Evolutionary conservation across 805 yeast genomes (phyloP).

Genomic region (Babjeviella inositovora): DNA sequence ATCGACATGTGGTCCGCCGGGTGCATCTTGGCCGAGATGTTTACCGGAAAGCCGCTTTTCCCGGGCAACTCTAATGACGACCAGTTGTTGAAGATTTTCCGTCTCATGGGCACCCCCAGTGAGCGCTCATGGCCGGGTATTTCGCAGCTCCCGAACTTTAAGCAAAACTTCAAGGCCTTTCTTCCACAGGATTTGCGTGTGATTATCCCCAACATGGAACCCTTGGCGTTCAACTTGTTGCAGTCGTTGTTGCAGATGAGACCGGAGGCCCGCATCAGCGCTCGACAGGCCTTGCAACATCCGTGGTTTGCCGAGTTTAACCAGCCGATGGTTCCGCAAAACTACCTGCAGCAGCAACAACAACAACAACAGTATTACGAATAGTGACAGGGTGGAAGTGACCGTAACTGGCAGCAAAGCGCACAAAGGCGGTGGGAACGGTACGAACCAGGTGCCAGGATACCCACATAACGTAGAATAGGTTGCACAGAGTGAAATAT

Average conservation of each 20-base stretch:
- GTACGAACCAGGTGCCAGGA: no score
- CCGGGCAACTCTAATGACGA: constrained; percentile 96
- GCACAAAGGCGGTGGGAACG: no score
- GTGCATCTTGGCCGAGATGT: constrained; percentile 95
- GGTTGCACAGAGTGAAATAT: constrained; percentile 1
- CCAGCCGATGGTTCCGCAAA: constrained; percentile 17
- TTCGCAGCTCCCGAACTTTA: constrained; percentile 74
- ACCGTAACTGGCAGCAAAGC: not conserved
- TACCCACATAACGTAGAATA: no score
- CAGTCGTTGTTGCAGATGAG: constrained; percentile 42
- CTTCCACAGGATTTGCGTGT: constrained; percentile 74
- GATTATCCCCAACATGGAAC: constrained; percentile 54
- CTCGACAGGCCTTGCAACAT: constrained; percentile 47
- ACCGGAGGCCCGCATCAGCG: constrained; percentile 43
- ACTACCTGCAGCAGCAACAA: constrained; percentile 15
- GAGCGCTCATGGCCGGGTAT: constrained; percentile 98
- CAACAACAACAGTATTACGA: constrained; percentile 3
- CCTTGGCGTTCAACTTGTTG: constrained; percentile 51
- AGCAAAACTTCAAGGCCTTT: constrained; percentile 70
- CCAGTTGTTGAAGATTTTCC: constrained; percentile 80
- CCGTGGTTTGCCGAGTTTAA: constrained; percentile 75
- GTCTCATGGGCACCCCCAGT: constrained; percentile 92
- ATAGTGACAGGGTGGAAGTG: not conserved
- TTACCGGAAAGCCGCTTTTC: constrained; percentile 92
- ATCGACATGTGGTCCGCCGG: constrained; percentile 99